phyloP scores from a whole-genome alignment of 2,329 filamentous ascomycete species.

The Calonectria pauciramosa region DNA sequence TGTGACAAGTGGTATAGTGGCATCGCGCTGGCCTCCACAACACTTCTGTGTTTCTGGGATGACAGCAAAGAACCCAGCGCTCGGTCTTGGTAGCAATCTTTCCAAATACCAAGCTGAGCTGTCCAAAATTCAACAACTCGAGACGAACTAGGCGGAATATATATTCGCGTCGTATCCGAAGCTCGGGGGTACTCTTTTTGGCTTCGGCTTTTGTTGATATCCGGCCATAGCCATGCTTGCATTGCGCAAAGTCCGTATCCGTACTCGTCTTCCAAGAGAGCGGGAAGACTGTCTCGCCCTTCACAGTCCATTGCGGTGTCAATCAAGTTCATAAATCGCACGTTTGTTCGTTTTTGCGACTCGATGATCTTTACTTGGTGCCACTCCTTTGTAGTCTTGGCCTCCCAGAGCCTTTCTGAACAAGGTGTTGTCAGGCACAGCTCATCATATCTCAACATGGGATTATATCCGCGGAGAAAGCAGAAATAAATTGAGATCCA shows the following conservation, averaged over 20 bases:
- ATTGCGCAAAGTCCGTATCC: neutral
- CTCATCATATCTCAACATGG: neutral
- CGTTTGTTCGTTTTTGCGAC: neutral
- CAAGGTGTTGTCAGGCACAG: neutral
- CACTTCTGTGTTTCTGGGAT: neutral
- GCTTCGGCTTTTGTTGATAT: neutral
- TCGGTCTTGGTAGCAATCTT: neutral
- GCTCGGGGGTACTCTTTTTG: neutral
- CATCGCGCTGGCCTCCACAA: neutral
- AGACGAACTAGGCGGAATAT: neutral
- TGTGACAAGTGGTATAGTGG: neutral
- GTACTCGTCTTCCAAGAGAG: neutral
- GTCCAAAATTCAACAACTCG: neutral
- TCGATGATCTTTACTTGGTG: neutral
- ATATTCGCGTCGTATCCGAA: neutral
- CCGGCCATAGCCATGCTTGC: neutral
- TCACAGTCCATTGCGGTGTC: slow-evolving; percentile 1
- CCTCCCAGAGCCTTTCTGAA: neutral
- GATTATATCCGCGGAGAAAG: neutral
- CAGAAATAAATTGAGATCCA: neutral
- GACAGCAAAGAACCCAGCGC: neutral
- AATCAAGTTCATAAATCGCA: neutral
- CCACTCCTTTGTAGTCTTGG: neutral
- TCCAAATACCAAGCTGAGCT: neutral
- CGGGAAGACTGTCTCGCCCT: neutral